Percentiles rank a stretch among this genome's conserved stretches.
phyloP scores from a whole-genome alignment of 1,139 yeast genomes.

The Candida sp. region DNA sequence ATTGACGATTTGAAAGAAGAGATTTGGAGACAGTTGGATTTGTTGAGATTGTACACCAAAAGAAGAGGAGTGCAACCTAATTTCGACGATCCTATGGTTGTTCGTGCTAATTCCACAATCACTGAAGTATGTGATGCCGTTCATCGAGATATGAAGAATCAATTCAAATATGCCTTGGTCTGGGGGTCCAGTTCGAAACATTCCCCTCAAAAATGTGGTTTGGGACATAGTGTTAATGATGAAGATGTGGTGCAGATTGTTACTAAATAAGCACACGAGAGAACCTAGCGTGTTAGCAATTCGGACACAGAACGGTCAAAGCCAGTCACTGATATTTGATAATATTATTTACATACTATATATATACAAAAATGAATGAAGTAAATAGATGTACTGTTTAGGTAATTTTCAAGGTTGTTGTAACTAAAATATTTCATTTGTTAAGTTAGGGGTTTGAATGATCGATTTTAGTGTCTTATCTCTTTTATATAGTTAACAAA shows the following conservation, averaged over 20 bases:
- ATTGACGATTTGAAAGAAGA: conserved; percentile 85
- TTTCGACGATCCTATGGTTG: conserved; percentile 88
- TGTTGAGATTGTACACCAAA: conserved; percentile 83
- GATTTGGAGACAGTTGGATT: conserved; percentile 85
- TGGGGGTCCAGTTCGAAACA: conserved; percentile 98
- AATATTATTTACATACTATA: too few species aligned
- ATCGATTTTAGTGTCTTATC: too few species aligned
- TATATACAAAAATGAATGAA: too few species aligned
- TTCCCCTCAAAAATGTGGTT: conserved; percentile 95
- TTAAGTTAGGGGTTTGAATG: too few species aligned
- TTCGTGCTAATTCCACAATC: conserved; percentile 71
- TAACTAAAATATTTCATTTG: too few species aligned
- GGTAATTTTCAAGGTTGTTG: too few species aligned
- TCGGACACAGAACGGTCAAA: too few species aligned
- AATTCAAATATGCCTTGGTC: conserved; percentile 89
- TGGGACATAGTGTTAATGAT: conserved; percentile 78
- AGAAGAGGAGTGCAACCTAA: conserved; percentile 76
- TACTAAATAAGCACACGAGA: conserved; percentile 62
- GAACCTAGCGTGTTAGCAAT: too few species aligned
- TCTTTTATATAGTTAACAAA: too few species aligned
- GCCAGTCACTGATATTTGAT: too few species aligned
- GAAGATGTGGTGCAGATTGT: conserved; percentile 94
- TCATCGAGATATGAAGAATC: conserved; percentile 89
- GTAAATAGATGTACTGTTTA: too few species aligned
- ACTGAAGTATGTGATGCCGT: conserved; percentile 90